phyloP scores from a whole-genome alignment of 257 asterid species.

The Handroanthus guayacan region DNA sequence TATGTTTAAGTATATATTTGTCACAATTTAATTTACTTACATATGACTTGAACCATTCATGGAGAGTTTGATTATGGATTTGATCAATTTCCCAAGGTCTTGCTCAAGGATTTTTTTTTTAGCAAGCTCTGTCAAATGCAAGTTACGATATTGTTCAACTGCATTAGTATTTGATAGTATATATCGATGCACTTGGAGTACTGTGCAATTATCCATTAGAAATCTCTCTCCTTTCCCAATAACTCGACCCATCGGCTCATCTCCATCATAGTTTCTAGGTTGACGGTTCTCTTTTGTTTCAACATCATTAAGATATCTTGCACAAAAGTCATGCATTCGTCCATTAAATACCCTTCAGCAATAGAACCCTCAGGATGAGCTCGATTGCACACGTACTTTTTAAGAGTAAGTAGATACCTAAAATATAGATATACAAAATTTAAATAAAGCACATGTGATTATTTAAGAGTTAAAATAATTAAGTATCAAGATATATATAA shows the following conservation, averaged over 20 bases:
- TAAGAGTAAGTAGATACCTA: constrained; percentile 12
- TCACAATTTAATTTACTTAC: background rate
- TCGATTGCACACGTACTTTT: background rate
- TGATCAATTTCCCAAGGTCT: background rate
- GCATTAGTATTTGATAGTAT: background rate
- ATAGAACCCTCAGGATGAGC: constrained; percentile 26
- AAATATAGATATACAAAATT: too few species aligned
- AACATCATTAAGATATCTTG: constrained; percentile 19
- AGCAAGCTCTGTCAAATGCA: background rate
- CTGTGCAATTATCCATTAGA: background rate
- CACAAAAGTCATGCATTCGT: constrained; percentile 35
- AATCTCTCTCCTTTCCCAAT: background rate
- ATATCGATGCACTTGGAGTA: constrained; percentile 26
- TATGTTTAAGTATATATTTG: too few species aligned
- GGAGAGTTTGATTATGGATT: background rate
- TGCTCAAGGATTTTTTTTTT: too few species aligned
- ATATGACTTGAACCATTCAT: constrained; percentile 17
- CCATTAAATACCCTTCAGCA: constrained; percentile 13
- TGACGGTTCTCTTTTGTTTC: constrained; percentile 21
- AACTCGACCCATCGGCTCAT: background rate
- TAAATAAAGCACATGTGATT: too few species aligned
- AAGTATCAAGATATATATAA: too few species aligned
- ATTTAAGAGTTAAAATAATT: too few species aligned
- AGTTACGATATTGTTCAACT: background rate
- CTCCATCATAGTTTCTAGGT: constrained; percentile 11